Evolutionary conservation across 371 early-diverging fungal genomes (phyloP).

Genomic region (Chytridium lagenaria): DNA sequence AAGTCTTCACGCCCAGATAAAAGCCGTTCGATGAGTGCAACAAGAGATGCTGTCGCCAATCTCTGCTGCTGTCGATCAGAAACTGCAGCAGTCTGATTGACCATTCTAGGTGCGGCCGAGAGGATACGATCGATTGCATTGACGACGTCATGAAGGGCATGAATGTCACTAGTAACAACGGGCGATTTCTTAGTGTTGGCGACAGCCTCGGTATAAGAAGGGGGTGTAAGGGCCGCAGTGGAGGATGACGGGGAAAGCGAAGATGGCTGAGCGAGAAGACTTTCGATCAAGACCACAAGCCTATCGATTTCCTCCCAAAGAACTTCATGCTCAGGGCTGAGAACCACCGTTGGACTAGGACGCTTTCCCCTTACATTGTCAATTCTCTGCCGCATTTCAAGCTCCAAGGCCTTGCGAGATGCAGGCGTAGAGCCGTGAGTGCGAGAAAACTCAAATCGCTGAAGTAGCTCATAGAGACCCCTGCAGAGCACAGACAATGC

Average conservation of each 20-base stretch:
- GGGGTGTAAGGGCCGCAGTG: not conserved
- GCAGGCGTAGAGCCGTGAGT: not conserved
- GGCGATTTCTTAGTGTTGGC: not conserved
- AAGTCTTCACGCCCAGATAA: constrained; percentile 3
- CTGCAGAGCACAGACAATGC: constrained; percentile 7
- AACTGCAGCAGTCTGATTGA: not conserved
- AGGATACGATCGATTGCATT: constrained; percentile 12
- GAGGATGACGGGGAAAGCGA: not conserved
- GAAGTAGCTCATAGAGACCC: not conserved
- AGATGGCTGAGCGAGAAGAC: not conserved
- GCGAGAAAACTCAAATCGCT: not conserved
- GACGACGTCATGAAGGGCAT: constrained; percentile 6
- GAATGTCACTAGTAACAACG: not conserved
- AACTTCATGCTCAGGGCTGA: not conserved
- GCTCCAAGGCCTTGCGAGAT: not conserved
- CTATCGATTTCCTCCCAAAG: constrained; percentile 14
- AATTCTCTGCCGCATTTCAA: not conserved
- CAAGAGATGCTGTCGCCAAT: constrained; percentile 1
- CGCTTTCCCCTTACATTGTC: not conserved
- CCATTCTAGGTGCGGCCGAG: constrained; percentile 9
- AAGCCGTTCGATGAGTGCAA: constrained; percentile 11
- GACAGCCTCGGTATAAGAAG: not conserved
- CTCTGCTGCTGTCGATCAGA: constrained; percentile 14
- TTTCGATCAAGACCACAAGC: constrained; percentile 3
- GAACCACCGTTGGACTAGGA: not conserved